phyloP scores from a whole-genome alignment of 306 rosid genomes.

The Trifolium dubium region DNA sequence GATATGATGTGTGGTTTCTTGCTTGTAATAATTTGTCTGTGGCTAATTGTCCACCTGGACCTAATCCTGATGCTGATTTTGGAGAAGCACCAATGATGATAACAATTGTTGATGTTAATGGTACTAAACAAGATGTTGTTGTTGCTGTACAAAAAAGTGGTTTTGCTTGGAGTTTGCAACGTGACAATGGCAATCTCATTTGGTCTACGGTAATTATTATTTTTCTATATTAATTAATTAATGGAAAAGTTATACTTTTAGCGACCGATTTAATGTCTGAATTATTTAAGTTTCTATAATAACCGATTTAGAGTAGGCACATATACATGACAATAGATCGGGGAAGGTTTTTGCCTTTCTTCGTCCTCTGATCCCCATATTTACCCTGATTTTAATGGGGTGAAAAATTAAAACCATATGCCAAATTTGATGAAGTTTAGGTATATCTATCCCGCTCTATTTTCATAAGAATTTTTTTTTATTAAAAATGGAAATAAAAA shows the following conservation, averaged over 20 bases:
- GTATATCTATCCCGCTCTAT: too few species aligned
- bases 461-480: too few species aligned
- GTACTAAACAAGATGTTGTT: conserved; percentile 52
- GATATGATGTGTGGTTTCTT: conserved; percentile 63
- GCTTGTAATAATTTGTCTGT: conserved; percentile 47
- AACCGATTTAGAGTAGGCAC: too few species aligned
- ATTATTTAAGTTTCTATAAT: neutral
- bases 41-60: conserved; percentile 61
- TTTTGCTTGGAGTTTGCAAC: conserved; percentile 63
- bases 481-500: too few species aligned
- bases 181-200: conserved; percentile 46
- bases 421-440: too few species aligned
- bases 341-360: too few species aligned
- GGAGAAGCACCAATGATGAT: conserved; percentile 71
- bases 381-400: too few species aligned
- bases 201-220: conserved; percentile 57
- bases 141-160: conserved; percentile 76
- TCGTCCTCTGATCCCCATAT: too few species aligned
- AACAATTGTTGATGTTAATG: conserved; percentile 34
- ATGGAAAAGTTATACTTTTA: too few species aligned
- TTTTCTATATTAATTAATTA: too few species aligned
- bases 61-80: conserved; percentile 69
- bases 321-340: too few species aligned
- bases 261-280: neutral
- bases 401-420: too few species aligned